Evolutionary conservation across 2,329 filamentous ascomycete species (phyloP), one percentile per base, ranked within the genome.

Genomic region (Diaporthe caulivora): DNA sequence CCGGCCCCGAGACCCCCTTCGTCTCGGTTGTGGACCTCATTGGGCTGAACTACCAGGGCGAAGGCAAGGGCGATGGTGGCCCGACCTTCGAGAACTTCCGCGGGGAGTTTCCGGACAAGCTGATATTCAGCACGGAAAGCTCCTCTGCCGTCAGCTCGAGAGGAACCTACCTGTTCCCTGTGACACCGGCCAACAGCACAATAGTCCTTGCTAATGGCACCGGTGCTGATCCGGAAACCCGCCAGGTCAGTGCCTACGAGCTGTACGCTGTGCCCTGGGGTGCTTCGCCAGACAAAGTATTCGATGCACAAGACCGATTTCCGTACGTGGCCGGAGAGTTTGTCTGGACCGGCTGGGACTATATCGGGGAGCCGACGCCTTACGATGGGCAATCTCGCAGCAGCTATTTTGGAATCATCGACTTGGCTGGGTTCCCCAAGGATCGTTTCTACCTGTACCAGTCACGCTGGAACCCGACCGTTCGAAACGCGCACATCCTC

Each of bases 371-470:
- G 78, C 86, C 86, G 1, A 86, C 84, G 11, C 86, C 86, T 0
- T 89, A 87, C 76, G 80, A 87, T 76, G 62, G 62, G 17, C 34
- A 54, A 8, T 80, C 86, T 13, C 85, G 87, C 17, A 87, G 85
- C 78, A 87, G 85, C 1, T 90, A 90, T 77, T 90, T 86, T 54
- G 88, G 89, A 9, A 89, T 90, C 73, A 84, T 90, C 54, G 88
- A 90, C 71, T 80, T 90, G 18, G 88, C 88, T 0, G 88, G 88
- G 0, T 90, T 90, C 80, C 83, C 82, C 73, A 90, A 90, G 78
- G 88, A 90, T 72, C 82, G 88, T 0, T 90, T 86, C 78, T 89
- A 84, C 75, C 76, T 90, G 4, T 90, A 90, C 75, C 88, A 89
- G 76, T 79, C 87, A 0, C 84, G 87, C 10, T 90, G 88, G 89